Conservation (phyloP, 768 basidiomycete genomes). For the Suillus decipiens region DNA sequence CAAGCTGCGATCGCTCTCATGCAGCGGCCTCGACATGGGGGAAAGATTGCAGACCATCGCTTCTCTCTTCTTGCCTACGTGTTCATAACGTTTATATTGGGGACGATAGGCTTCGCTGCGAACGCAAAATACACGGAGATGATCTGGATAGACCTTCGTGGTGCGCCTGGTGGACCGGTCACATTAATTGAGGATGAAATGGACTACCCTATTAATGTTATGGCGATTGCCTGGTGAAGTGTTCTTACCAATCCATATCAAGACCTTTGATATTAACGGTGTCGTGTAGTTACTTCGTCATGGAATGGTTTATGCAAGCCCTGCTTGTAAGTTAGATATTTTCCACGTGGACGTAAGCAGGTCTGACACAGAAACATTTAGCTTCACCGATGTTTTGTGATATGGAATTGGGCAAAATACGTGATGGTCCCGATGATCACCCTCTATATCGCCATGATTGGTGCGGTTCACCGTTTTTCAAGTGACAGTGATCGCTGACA, state of each 20-base stretch:
- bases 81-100: slow-evolving; percentile 28
- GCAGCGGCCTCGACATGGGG: slow-evolving; percentile 6
- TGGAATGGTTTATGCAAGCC: slow-evolving; percentile 34
- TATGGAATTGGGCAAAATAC: slow-evolving; percentile 18
- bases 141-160: slow-evolving; percentile 36
- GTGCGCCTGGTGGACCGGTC: slow-evolving; percentile 13
- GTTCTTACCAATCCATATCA: neutral
- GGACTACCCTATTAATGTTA: slow-evolving; percentile 22
- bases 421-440: slow-evolving; percentile 20
- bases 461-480: slow-evolving; percentile 6
- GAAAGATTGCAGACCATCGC: slow-evolving; percentile 8
- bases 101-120: slow-evolving; percentile 28
- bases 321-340: slow-evolving; percentile 20
- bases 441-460: slow-evolving; percentile 18
- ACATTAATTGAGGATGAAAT: slow-evolving; percentile 21
- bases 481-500: neutral
- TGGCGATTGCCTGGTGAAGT: slow-evolving; percentile 24
- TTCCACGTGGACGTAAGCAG: neutral
- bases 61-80: slow-evolving; percentile 21
- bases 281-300: slow-evolving; percentile 26
- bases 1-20: slow-evolving; percentile 18
- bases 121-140: slow-evolving; percentile 31
- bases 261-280: neutral
- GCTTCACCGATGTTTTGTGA: slow-evolving; percentile 16
- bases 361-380: neutral